Evolutionary conservation across 208 protist species (phyloP), one percentile per base, ranked within the genome.

Genomic region (Endotrypanum monterogeii): DNA sequence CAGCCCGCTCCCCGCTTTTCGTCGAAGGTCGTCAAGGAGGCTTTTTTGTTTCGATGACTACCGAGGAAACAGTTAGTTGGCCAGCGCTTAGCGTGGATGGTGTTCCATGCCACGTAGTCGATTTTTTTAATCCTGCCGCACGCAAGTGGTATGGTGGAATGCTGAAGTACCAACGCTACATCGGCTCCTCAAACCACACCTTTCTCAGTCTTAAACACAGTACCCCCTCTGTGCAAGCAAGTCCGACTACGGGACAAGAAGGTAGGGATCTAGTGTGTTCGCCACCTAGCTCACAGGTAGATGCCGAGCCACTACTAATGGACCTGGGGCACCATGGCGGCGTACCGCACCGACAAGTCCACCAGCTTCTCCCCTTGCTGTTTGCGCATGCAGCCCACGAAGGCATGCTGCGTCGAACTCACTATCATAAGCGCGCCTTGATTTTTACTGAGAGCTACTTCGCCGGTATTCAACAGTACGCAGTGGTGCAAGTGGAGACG

Each of bases 171-270:
- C 88, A 95, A 44, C 86, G 87, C 37, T 99, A 98, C 75, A 46
- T 85, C 35, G 96, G 94, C 28, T 98, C 95, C 9, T 98, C 98
- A 1, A 78, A 83, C 46, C 89, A 87, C 74, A 87, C 99, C 11
- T 98, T 98, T 80, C 90, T 94, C 41, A 98, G 91, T 90, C 99
- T 99, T 73, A 98, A 99, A 82, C 99, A 99, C 94, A 99, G 99
- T 71, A 82, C 89, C 58, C 98, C 98, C 3, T 89, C 85, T 4
- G 96, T 99, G 1, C 56, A 58, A 37, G 54, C 62, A 5, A 50
- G 51, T 16, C 2, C 56, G 35, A 14, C 52, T 35, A 20, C n/a
- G 5, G 7, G n/a, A 37, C 9, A 25, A 96, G 96, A 3, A 54
- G 23, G 37, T 37, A 51, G 28, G 25, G 46, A 28, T 4, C 16